Conservation (phyloP, 345 rosid species). For the Linum trigynum region DNA sequence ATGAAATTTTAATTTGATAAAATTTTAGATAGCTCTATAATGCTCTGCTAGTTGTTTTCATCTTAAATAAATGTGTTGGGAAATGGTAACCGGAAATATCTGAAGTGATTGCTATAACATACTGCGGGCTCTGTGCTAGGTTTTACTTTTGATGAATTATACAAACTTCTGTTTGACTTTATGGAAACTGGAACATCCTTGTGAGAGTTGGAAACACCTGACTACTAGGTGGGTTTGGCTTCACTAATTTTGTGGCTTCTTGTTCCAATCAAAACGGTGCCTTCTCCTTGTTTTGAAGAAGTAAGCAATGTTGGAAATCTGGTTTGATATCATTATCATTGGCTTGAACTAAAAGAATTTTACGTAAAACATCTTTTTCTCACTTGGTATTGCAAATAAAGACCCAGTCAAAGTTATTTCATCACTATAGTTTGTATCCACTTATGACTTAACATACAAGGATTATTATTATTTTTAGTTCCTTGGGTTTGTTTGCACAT, state of each 20-base stretch:
- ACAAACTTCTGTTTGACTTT: not conserved
- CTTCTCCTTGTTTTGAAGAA: not conserved
- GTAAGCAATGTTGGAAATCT: not conserved
- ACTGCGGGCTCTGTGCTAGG: not conserved
- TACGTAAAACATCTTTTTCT: no score
- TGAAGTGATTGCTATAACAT: not conserved
- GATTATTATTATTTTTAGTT: no score
- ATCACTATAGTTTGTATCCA: no score
- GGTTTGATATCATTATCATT: not conserved
- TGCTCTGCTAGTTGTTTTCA: constrained; percentile 1
- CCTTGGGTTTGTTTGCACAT: not conserved
- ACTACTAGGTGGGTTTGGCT: not conserved
- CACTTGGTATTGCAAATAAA: no score
- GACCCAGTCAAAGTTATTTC: no score
- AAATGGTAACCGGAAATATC: not conserved
- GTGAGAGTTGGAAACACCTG: not conserved
- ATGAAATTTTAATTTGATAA: no score
- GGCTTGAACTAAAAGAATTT: not conserved
- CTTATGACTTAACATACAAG: no score
- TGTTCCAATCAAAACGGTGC: not conserved
- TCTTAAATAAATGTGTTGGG: not conserved
- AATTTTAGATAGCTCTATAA: not conserved
- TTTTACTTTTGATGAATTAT: not conserved
- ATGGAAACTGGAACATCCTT: not conserved
- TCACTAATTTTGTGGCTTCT: not conserved